A percentile compares a stretch with the other conserved stretches of the same genome.
Evolutionary conservation across 495 filamentous ascomycete genomes (phyloP).

Genomic region (Hyaloscypha finlandica): DNA sequence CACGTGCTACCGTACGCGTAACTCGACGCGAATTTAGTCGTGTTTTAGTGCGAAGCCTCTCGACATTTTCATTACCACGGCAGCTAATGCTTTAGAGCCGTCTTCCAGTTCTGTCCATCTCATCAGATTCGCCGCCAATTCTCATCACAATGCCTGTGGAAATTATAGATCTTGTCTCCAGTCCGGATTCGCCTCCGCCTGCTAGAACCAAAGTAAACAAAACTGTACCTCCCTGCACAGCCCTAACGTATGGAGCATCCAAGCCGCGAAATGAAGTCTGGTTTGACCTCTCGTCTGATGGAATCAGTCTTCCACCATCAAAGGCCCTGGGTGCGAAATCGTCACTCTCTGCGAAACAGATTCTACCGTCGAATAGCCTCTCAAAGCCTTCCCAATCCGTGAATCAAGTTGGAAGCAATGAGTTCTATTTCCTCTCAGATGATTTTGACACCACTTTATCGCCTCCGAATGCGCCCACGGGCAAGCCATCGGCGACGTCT

Average conservation of each 20-base stretch:
- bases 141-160: constrained; percentile 20
- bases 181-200: constrained; percentile 15
- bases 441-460: background rate
- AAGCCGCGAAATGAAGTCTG: constrained; percentile 14
- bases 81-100: too few species aligned
- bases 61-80: background rate
- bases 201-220: background rate
- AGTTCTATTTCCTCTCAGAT: constrained; percentile 8
- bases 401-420: background rate
- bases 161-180: constrained; percentile 29
- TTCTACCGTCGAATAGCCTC: background rate
- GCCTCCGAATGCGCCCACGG: background rate
- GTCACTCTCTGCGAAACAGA: constrained; percentile 4
- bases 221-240: constrained; percentile 2
- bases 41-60: background rate
- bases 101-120: background rate
- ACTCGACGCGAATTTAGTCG: background rate
- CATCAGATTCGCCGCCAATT: background rate
- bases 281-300: constrained; percentile 24
- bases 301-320: background rate
- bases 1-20: too few species aligned
- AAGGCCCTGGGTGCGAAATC: background rate
- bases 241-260: constrained; percentile 7
- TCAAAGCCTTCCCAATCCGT: background rate
- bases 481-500: background rate